Percentiles rank a stretch among this genome's conserved stretches.
Evolutionary conservation across 106 monocot genomes (phyloP).

Genomic region (Hemerocallis citrina): DNA sequence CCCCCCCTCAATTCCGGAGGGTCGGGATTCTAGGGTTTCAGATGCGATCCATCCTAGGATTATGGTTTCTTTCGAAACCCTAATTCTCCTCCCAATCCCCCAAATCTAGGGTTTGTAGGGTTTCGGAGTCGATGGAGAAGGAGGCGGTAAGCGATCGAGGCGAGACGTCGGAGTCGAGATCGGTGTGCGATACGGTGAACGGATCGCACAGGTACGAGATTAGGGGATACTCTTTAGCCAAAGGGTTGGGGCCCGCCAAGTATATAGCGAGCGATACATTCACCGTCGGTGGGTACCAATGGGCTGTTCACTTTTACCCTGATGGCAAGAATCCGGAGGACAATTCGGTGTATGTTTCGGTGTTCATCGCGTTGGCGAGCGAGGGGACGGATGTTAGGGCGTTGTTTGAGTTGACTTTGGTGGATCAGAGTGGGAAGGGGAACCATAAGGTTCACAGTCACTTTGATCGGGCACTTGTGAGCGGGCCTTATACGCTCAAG

Average conservation of each 20-base stretch:
- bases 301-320: conserved; percentile 18
- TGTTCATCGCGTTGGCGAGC: conserved; percentile 14
- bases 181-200: conserved; percentile 13
- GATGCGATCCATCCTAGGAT: too few relatives aligned
- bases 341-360: conserved; percentile 13
- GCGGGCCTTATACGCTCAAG: conserved; percentile 18
- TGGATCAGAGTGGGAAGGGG: conserved; percentile 20
- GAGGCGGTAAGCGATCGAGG: not conserved
- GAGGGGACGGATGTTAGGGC: conserved; percentile 19
- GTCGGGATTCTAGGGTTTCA: too few relatives aligned
- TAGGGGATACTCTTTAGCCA: conserved; percentile 15
- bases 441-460: conserved; percentile 21
- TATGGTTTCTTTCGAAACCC: not conserved
- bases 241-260: conserved; percentile 17
- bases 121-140: conserved; percentile 1
- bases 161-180: conserved; percentile 8
- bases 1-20: too few relatives aligned
- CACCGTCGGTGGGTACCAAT: conserved; percentile 11
- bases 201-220: conserved; percentile 10
- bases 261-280: conserved; percentile 12
- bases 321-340: conserved; percentile 21
- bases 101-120: not conserved
- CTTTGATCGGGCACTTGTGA: conserved; percentile 14
- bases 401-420: conserved; percentile 12
- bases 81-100: not conserved